Percentiles rank a stretch among this genome's conserved stretches.
These are phyloP conservation scores for Neofusicoccum sp. DNA, from an alignment of 2,329 filamentous ascomycete species.

Conservation along the genomic window DNA sequence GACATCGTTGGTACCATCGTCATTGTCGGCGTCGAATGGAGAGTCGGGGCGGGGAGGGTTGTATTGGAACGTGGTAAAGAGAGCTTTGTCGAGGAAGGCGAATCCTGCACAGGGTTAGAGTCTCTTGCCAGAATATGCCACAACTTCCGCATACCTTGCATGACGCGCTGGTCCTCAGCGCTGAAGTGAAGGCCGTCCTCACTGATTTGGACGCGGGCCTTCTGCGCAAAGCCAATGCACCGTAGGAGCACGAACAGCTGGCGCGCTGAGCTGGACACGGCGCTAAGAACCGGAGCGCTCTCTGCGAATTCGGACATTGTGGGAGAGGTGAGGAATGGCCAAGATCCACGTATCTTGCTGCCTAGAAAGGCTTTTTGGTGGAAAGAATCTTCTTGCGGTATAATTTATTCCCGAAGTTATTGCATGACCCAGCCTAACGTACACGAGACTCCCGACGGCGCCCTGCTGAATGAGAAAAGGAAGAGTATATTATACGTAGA, in stretches of 20 bases:
- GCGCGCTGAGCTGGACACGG: constrained; percentile 75
- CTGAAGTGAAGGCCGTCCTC: constrained; percentile 84
- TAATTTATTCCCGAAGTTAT: constrained; percentile 32
- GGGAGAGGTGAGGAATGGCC: background rate
- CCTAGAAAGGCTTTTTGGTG: background rate
- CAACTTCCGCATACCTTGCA: constrained; percentile 68
- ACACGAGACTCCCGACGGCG: constrained; percentile 38
- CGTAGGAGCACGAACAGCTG: constrained; percentile 69
- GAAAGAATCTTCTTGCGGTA: constrained; percentile 21
- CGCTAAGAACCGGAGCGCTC: constrained; percentile 65
- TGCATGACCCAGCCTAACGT: constrained; percentile 37
- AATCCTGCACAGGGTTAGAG: constrained; percentile 53
- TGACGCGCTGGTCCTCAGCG: constrained; percentile 83
- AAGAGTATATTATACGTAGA: constrained; percentile 75
- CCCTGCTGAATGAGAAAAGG: constrained; percentile 27
- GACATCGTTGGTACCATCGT: constrained; percentile 47
- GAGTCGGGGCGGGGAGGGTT: constrained; percentile 47
- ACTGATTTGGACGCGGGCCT: constrained; percentile 74
- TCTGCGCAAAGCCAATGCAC: constrained; percentile 63
- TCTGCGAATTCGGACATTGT: constrained; percentile 20
- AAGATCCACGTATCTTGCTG: background rate
- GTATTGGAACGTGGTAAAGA: constrained; percentile 85
- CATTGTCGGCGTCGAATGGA: constrained; percentile 35
- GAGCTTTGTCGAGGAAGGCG: constrained; percentile 81
- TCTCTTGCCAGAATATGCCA: background rate